Conservation (phyloP, 352 stramenopile species). For the Chrysophaeum taylorii region DNA sequence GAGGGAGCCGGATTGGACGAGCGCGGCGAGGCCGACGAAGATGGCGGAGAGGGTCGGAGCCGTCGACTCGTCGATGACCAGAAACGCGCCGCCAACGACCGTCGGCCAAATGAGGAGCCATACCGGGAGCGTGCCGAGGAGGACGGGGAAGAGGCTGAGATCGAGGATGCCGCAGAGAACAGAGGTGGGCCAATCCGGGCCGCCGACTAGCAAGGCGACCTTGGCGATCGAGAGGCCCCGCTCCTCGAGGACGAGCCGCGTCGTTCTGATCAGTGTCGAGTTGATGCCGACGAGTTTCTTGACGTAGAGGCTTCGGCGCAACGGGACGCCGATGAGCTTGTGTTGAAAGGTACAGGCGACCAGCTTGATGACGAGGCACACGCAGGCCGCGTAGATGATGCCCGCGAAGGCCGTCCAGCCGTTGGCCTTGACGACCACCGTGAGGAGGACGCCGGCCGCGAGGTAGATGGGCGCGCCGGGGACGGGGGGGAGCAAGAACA, state of each 20-base stretch:
- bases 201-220: slow-evolving; percentile 47
- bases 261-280: slow-evolving; percentile 37
- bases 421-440: slow-evolving; percentile 25
- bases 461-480: slow-evolving; percentile 51
- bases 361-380: slow-evolving; percentile 42
- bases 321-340: slow-evolving; percentile 43
- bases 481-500: slow-evolving; percentile 50
- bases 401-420: slow-evolving; percentile 30
- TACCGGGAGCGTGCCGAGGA: slow-evolving; percentile 47
- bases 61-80: slow-evolving; percentile 32
- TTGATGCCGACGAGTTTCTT: slow-evolving; percentile 46
- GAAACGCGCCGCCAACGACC: slow-evolving; percentile 41
- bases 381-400: slow-evolving; percentile 30
- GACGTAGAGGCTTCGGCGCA: slow-evolving; percentile 35
- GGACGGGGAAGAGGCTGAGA: slow-evolving; percentile 38
- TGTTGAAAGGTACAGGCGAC: slow-evolving; percentile 45
- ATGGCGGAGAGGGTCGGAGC: slow-evolving; percentile 9
- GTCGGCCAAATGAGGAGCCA: slow-evolving; percentile 46
- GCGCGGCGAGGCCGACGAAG: slow-evolving; percentile 14
- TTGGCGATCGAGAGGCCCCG: slow-evolving; percentile 35
- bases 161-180: slow-evolving; percentile 47
- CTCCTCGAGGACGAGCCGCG: slow-evolving; percentile 39
- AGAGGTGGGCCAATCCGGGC: slow-evolving; percentile 45
- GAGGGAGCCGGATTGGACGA: slow-evolving; percentile 39
- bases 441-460: slow-evolving; percentile 44